Base-by-base conservation (phyloP, 2,329 filamentous ascomycete species). In the Aspergillus nomiae region DNA sequence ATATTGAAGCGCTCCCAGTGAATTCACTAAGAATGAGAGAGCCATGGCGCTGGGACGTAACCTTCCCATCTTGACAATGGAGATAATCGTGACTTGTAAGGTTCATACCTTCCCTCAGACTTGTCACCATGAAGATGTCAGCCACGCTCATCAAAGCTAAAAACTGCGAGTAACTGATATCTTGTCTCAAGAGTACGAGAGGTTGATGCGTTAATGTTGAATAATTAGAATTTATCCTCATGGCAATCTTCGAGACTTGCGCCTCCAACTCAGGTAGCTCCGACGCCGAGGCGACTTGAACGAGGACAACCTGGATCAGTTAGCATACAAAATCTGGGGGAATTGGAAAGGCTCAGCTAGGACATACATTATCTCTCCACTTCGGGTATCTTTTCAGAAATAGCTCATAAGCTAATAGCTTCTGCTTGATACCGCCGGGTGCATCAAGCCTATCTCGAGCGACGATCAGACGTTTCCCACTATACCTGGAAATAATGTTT, bases 81-180 rank as follows among this genome's bases (percentile, higher is more conserved):
- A 97, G 85, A 72, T 92, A 98, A 74, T 98, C 94, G 74, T 97
- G 94, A 6, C 91, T 92, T 0, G 94, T 96, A 57, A 98, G 81
- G 74, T 97, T 97, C 94, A 97, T 97, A 68, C 94, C 94, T 76
- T 97, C 94, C 57, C 94, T 92, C 71, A 97, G 89, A 72, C 92
- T 95, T 4, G 94, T 96, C 72, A 97, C 94, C 87, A 97, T 94
- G 57, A 97, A 84, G 1, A 90, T 90, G 76, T 97, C 93, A 1
- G 94, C 94, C 56, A 95, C 90, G 4, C 91, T 92, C 59, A 97
- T 83, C 2, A 98, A 83, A 1, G 94, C 94, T n/a, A 97, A 84
- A 70, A 97, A 97, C 74, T 97, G 93, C 0, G 91, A 85, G 72
- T 96, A 96, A 64, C 91, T 89, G 67, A 97, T 96, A 71, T 98